Evolutionary conservation across 164 flowering plant genomes (phyloP).

Genomic region (Malania oleifera): DNA sequence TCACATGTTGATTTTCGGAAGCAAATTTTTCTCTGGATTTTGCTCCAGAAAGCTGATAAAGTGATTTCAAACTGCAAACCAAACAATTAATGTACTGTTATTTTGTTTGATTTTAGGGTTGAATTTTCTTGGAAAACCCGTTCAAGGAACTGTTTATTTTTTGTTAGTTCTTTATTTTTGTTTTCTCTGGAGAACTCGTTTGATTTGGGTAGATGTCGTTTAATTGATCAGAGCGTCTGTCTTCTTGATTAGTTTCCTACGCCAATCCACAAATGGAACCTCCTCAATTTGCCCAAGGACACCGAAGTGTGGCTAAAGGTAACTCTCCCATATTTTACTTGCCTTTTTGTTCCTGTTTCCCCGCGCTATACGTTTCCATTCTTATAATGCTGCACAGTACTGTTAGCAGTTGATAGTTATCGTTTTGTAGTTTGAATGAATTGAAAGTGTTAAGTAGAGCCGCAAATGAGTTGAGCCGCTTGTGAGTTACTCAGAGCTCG

Average conservation of each 20-base stretch:
- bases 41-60: neutral
- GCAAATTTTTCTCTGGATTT: no score
- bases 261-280: conserved; percentile 93
- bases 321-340: conserved; percentile 2
- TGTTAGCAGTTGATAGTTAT: no score
- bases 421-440: neutral
- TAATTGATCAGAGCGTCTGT: neutral
- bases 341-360: neutral
- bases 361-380: no score
- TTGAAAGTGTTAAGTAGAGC: neutral
- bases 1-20: neutral
- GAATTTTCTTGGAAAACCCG: neutral
- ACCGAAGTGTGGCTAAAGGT: conserved; percentile 93
- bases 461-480: no score
- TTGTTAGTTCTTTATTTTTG: neutral
- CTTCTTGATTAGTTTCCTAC: conserved; percentile 66
- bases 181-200: neutral
- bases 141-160: neutral
- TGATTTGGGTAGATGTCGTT: neutral
- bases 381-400: no score
- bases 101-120: conserved; percentile 1
- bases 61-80: no score
- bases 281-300: conserved; percentile 67
- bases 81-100: neutral
- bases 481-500: no score